Conservation (phyloP, 352 stramenopile species). For the Pythium rishiriense region DNA sequence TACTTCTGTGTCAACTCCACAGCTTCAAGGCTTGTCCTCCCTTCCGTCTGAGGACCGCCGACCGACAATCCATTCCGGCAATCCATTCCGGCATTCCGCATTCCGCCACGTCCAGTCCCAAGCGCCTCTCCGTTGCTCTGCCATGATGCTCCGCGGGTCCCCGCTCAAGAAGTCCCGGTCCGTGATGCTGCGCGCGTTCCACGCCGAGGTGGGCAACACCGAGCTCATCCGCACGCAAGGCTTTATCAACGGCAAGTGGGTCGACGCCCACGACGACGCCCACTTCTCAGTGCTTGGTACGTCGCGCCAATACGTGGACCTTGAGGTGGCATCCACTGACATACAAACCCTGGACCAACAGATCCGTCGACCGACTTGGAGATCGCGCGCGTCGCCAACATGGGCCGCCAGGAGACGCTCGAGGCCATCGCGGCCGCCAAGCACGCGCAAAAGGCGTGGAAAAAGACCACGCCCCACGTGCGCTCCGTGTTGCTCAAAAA, state of each 20-base stretch:
- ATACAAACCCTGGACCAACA: too few species aligned
- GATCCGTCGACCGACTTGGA: slow-evolving; percentile 79
- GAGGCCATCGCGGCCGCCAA: slow-evolving; percentile 73
- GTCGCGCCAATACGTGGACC: neutral
- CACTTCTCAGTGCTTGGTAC: slow-evolving; percentile 65
- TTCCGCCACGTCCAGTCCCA: slow-evolving; percentile 19
- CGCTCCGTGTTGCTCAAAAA: slow-evolving; percentile 79
- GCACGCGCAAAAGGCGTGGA: slow-evolving; percentile 68
- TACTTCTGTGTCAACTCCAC: neutral
- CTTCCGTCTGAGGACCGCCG: neutral
- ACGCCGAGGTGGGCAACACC: slow-evolving; percentile 58
- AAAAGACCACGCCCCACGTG: slow-evolving; percentile 58
- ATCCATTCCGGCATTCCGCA: slow-evolving; percentile 27
- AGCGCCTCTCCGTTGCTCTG: neutral
- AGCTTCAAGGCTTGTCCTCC: neutral
- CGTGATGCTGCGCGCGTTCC: slow-evolving; percentile 32
- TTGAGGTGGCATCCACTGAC: neutral
- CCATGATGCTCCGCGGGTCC: slow-evolving; percentile 36
- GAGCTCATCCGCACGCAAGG: slow-evolving; percentile 72
- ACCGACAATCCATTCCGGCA: too few species aligned
- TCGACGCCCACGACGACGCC: slow-evolving; percentile 55
- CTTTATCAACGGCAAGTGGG: slow-evolving; percentile 80
- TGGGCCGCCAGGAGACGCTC: slow-evolving; percentile 64
- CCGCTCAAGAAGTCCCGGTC: slow-evolving; percentile 2
- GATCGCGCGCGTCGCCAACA: slow-evolving; percentile 69